Evolutionary conservation across 768 basidiomycete genomes (phyloP).

Genomic region (Mycena haematopus): DNA sequence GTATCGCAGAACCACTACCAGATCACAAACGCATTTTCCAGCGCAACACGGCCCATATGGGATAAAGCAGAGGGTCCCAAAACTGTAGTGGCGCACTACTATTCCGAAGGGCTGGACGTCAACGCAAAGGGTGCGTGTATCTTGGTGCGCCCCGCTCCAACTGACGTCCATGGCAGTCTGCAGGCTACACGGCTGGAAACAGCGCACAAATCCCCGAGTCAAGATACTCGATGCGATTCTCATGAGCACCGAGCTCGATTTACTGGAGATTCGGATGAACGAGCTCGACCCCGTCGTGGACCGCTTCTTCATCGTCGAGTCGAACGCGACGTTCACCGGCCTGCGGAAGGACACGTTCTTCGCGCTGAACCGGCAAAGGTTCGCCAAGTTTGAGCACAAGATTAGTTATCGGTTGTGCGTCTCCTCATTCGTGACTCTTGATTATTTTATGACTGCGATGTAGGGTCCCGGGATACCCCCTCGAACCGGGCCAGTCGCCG

Average conservation of each 20-base stretch:
- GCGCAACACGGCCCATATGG: slow-evolving; percentile 67
- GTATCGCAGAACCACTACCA: slow-evolving; percentile 53
- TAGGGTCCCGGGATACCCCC: slow-evolving; percentile 54
- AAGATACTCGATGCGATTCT: slow-evolving; percentile 64
- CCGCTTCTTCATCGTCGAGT: slow-evolving; percentile 67
- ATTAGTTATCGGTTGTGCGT: slow-evolving; percentile 59
- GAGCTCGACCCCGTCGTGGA: slow-evolving; percentile 65
- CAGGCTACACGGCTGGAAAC: slow-evolving; percentile 60
- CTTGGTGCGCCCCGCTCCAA: background rate
- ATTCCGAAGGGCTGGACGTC: slow-evolving; percentile 57
- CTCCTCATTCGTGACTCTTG: background rate
- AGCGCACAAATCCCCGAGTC: slow-evolving; percentile 40
- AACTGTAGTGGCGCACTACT: slow-evolving; percentile 58
- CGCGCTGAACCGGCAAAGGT: slow-evolving; percentile 50
- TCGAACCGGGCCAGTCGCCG: slow-evolving; percentile 48
- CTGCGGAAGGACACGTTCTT: slow-evolving; percentile 60
- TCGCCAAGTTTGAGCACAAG: slow-evolving; percentile 57
- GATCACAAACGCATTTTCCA: slow-evolving; percentile 54
- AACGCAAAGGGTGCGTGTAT: slow-evolving; percentile 37
- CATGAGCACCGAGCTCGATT: slow-evolving; percentile 68
- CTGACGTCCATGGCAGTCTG: slow-evolving; percentile 38
- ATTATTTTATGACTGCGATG: no score
- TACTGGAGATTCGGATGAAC: slow-evolving; percentile 67
- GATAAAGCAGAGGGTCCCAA: slow-evolving; percentile 57
- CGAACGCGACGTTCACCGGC: slow-evolving; percentile 68